Percentiles rank a stretch among this genome's conserved stretches.
Conservation (phyloP, 2,329 filamentous ascomycete genomes). For the Colletotrichum somersetense region DNA sequence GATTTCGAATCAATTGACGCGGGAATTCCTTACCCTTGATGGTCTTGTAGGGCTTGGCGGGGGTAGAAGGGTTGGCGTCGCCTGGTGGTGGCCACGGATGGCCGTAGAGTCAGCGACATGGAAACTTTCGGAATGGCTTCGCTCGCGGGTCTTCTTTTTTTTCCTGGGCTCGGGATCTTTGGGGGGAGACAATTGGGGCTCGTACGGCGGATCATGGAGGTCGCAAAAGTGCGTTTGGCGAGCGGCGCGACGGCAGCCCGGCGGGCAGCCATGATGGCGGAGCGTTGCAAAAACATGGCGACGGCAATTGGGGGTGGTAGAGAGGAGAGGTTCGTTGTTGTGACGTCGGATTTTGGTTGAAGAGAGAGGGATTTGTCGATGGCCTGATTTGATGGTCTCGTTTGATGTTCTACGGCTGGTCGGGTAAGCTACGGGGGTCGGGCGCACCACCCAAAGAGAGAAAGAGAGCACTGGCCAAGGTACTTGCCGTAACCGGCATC, state of each 20-base stretch:
- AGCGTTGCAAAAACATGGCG: constrained; percentile 75
- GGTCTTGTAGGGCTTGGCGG: constrained; percentile 60
- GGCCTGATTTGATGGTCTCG: constrained; percentile 57
- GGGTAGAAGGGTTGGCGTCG: constrained; percentile 53
- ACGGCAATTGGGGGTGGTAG: constrained; percentile 46
- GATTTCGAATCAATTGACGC: constrained; percentile 36
- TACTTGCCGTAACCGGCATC: constrained; percentile 43
- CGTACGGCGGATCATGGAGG: constrained; percentile 72
- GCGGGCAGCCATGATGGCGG: constrained; percentile 71
- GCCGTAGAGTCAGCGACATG: constrained; percentile 35
- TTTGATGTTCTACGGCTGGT: constrained; percentile 46
- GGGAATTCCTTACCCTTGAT: constrained; percentile 58
- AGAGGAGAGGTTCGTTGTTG: constrained; percentile 39
- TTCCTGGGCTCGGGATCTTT: constrained; percentile 5
- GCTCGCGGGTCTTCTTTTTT: constrained; percentile 28
- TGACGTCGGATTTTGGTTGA: constrained; percentile 43
- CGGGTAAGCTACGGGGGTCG: constrained; percentile 39
- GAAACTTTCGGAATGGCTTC: constrained; percentile 29
- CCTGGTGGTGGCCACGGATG: constrained; percentile 45
- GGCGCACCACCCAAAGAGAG: constrained; percentile 33
- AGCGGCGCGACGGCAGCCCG: constrained; percentile 67
- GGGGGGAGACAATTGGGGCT: constrained; percentile 45
- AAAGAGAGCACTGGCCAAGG: constrained; percentile 41
- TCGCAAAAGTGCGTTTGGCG: constrained; percentile 70
- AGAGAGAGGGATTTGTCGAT: constrained; percentile 63